Evolutionary conservation across 106 monocot genomes (phyloP).

Genomic region (Platanthera guangdongensis): DNA sequence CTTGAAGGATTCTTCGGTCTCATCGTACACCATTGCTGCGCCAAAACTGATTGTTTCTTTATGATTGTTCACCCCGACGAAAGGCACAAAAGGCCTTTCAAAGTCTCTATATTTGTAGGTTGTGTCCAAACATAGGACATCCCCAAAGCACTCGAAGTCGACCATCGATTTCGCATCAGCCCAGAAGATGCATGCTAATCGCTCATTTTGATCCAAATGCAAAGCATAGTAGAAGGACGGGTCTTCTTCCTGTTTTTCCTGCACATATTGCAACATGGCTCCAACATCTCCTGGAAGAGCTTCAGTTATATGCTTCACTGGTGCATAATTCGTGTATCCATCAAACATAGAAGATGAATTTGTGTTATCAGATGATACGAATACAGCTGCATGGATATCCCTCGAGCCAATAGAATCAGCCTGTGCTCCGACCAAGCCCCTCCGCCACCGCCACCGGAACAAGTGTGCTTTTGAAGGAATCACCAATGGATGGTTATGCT

Average conservation of each 20-base stretch:
- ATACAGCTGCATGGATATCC: neutral
- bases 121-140: conserved; percentile 35
- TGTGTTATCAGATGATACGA: neutral
- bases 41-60: conserved; percentile 26
- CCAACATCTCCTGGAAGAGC: conserved; percentile 23
- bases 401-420: neutral
- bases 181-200: conserved; percentile 22
- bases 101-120: conserved; percentile 17
- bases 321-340: neutral
- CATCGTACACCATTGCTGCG: conserved; percentile 22
- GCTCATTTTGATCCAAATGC: conserved; percentile 16
- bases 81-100: conserved; percentile 20
- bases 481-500: conserved; percentile 25
- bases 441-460: conserved; percentile 6
- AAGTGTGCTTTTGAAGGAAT: conserved; percentile 11
- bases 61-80: conserved; percentile 35
- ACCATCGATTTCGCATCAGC: conserved; percentile 26
- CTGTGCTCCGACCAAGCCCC: conserved; percentile 5
- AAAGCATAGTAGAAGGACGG: conserved; percentile 27
- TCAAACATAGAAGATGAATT: neutral
- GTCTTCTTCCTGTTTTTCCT: conserved; percentile 18
- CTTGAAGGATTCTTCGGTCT: conserved; percentile 21
- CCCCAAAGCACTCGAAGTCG: conserved; percentile 29
- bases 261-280: conserved; percentile 26
- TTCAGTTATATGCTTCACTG: neutral